Percentiles rank a stretch among this genome's conserved stretches.
Evolutionary conservation across 306 rosid species (phyloP).

Genomic region (Trichosanthes cucumerina): DNA sequence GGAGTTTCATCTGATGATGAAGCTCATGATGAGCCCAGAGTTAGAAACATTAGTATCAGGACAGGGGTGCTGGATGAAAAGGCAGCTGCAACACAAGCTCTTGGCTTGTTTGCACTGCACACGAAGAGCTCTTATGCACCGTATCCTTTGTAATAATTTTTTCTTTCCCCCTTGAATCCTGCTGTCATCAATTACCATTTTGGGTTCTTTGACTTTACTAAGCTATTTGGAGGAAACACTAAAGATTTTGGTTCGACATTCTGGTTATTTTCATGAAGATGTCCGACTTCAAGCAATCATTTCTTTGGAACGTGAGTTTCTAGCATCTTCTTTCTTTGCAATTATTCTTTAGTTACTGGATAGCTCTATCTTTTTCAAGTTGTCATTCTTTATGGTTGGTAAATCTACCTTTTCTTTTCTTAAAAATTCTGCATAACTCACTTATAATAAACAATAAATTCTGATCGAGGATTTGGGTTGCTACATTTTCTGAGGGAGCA

Average conservation of each 20-base stretch:
- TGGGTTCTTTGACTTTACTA: slow-evolving; percentile 35
- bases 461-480: neutral
- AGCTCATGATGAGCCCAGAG: slow-evolving; percentile 95
- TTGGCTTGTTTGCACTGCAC: slow-evolving; percentile 89
- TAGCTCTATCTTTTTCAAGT: neutral
- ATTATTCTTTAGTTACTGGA: slow-evolving; percentile 2
- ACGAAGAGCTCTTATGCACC: slow-evolving; percentile 71
- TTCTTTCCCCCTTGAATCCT: neutral
- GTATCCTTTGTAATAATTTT: slow-evolving; percentile 46
- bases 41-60: slow-evolving; percentile 83
- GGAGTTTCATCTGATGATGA: slow-evolving; percentile 98
- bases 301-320: slow-evolving; percentile 67
- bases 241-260: slow-evolving; percentile 67
- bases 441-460: too few relatives aligned
- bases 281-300: slow-evolving; percentile 95
- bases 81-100: slow-evolving; percentile 99
- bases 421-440: neutral
- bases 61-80: slow-evolving; percentile 99
- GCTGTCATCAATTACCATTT: neutral
- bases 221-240: slow-evolving; percentile 95
- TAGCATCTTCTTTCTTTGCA: slow-evolving; percentile 6
- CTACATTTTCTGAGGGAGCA: neutral
- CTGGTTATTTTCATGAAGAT: slow-evolving; percentile 90
- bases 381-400: neutral
- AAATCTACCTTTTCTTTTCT: neutral